Conservation (phyloP, 163 green algal species). For the Trebouxiophyceae sp. region DNA sequence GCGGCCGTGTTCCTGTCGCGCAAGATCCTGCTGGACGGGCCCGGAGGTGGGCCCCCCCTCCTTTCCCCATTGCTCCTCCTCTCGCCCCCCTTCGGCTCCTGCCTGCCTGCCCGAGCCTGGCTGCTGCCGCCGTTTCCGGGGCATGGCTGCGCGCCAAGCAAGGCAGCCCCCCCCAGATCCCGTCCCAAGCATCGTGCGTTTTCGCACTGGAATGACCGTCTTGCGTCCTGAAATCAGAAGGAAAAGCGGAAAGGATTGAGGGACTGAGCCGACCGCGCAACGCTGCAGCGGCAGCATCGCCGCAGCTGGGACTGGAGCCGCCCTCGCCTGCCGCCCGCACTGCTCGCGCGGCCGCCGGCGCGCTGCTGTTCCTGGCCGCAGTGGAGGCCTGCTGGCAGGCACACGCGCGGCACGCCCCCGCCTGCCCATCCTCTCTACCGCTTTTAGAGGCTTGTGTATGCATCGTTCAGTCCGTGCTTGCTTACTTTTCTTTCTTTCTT, state of each 20-base stretch:
- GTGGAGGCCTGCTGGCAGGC: slow-evolving; percentile 25
- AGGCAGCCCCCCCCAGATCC: too few relatives aligned
- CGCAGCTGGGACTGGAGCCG: too few relatives aligned
- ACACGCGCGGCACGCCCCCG: slow-evolving; percentile 5
- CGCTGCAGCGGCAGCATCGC: neutral
- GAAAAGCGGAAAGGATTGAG: neutral
- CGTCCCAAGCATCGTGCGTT: too few relatives aligned
- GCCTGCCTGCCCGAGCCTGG: neutral
- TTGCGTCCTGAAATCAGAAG: neutral
- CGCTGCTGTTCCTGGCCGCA: slow-evolving; percentile 20
- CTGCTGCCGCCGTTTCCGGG: neutral
- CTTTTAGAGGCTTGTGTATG: neutral
- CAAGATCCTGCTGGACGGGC: slow-evolving; percentile 24
- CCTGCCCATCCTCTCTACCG: neutral
- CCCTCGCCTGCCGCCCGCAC: too few relatives aligned
- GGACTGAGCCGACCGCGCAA: neutral
- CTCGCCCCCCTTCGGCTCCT: neutral
- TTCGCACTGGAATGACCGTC: neutral
- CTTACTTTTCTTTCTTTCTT: too few relatives aligned
- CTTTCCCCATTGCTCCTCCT: neutral
- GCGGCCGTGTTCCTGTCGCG: slow-evolving; percentile 28
- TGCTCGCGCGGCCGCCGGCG: slow-evolving; percentile 15
- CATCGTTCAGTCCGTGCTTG: too few relatives aligned
- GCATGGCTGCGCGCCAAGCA: neutral
- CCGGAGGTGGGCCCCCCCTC: neutral